These are phyloP conservation scores for Apiospora saccharicola DNA, from an alignment of 2,329 filamentous ascomycete species.

Conservation along the genomic window DNA sequence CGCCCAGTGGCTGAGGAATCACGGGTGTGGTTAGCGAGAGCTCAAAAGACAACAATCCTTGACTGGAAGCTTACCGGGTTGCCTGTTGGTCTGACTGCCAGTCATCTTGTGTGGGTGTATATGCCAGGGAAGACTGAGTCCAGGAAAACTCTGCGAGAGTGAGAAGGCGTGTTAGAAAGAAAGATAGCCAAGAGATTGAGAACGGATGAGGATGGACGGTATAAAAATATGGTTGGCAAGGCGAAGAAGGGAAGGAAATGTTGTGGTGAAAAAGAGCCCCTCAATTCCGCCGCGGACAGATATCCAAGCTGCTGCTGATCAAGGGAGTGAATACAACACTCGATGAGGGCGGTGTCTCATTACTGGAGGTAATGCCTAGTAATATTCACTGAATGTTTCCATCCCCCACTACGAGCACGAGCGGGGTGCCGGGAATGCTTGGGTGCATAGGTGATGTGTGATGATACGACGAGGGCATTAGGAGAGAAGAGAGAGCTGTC, in stretches of 20 bases:
- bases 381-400: constrained; percentile 5
- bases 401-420: background rate
- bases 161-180: background rate
- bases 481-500: background rate
- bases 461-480: background rate
- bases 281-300: constrained; percentile 16
- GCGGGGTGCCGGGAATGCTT: constrained; percentile 12
- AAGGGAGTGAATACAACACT: constrained; percentile 12
- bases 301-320: constrained; percentile 16
- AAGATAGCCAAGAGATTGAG: background rate
- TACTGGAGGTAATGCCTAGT: background rate
- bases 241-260: constrained; percentile 5
- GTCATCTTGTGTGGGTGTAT: constrained; percentile 10
- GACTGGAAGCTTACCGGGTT: background rate
- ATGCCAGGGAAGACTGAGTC: background rate
- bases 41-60: background rate
- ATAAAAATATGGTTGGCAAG: background rate
- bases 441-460: background rate
- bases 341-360: background rate
- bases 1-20: constrained; percentile 35
- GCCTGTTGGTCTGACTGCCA: constrained; percentile 4
- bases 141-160: background rate
- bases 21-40: constrained; percentile 14
- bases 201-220: background rate
- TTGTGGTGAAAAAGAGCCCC: background rate